phyloP scores from a whole-genome alignment of 2,329 filamentous ascomycete species.

The Fusarium chuoi region DNA sequence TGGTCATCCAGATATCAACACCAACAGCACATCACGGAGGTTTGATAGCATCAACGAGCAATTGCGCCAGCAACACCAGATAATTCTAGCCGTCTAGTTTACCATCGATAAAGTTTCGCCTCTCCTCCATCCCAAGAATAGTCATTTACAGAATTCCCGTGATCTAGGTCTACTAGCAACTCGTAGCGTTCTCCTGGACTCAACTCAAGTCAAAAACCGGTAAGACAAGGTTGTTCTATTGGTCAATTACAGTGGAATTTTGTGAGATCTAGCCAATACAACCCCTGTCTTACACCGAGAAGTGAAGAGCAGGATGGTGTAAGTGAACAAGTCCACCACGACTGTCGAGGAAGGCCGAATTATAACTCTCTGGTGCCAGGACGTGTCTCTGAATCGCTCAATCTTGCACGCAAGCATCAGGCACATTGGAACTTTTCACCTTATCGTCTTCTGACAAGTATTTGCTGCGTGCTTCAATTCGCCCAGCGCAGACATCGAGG shows the following conservation, averaged over 20 bases:
- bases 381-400: slow-evolving; percentile 52
- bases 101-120: slow-evolving; percentile 21
- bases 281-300: slow-evolving; percentile 32
- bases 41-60: background rate
- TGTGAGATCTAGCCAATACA: slow-evolving; percentile 42
- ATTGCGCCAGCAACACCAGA: slow-evolving; percentile 12
- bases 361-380: slow-evolving; percentile 54
- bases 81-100: slow-evolving; percentile 4
- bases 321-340: slow-evolving; percentile 51
- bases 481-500: slow-evolving; percentile 51
- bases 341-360: slow-evolving; percentile 51
- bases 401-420: slow-evolving; percentile 53
- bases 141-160: slow-evolving; percentile 22
- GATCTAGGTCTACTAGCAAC: slow-evolving; percentile 13
- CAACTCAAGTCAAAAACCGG: slow-evolving; percentile 42
- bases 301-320: slow-evolving; percentile 48
- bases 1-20: slow-evolving; percentile 3
- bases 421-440: slow-evolving; percentile 54
- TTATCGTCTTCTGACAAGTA: slow-evolving; percentile 52
- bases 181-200: slow-evolving; percentile 25
- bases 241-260: slow-evolving; percentile 37
- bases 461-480: slow-evolving; percentile 51
- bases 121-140: slow-evolving; percentile 11
- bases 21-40: slow-evolving; percentile 6
- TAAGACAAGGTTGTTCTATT: slow-evolving; percentile 44